Percentiles rank a stretch among this genome's conserved stretches.
phyloP scores from a whole-genome alignment of 345 rosid species.

The Camelina sativa region DNA sequence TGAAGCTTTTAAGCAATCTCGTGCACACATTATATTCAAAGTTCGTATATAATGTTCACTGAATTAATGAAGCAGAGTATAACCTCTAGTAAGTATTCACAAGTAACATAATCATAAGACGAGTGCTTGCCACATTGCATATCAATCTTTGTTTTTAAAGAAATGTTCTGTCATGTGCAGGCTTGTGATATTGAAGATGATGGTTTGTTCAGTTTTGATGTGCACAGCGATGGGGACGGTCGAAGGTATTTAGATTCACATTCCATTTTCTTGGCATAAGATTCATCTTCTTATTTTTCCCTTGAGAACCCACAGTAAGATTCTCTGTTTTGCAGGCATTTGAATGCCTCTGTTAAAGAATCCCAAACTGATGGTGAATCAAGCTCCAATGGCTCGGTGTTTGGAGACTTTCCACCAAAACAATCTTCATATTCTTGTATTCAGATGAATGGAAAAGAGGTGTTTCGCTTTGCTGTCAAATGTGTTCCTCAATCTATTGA shows the following conservation, averaged over 20 bases:
- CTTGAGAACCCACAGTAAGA: conserved; percentile 14
- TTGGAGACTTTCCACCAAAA: conserved; percentile 64
- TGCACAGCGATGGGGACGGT: conserved; percentile 89
- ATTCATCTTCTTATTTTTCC: conserved; percentile 24
- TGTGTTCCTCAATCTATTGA: conserved; percentile 87
- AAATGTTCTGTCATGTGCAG: conserved; percentile 49
- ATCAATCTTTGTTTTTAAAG: conserved; percentile 7
- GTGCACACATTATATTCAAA: not conserved
- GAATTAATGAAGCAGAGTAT: not conserved
- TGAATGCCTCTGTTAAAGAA: conserved; percentile 58
- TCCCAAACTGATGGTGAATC: conserved; percentile 49
- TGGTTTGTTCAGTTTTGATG: conserved; percentile 79
- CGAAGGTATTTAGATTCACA: conserved; percentile 53
- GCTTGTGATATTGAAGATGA: conserved; percentile 84
- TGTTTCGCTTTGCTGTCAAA: conserved; percentile 84
- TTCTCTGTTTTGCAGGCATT: conserved; percentile 59
- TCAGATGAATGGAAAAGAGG: conserved; percentile 95
- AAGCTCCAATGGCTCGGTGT: conserved; percentile 67
- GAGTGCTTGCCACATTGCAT: not conserved
- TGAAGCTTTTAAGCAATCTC: not conserved
- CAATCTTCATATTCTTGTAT: conserved; percentile 65
- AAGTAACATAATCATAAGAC: not conserved
- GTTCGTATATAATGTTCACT: not conserved
- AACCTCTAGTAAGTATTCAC: not conserved
- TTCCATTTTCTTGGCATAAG: not conserved